These are phyloP conservation scores for Elaeagnus macrophylla DNA, from an alignment of 306 rosid species.

Conservation along the genomic window DNA sequence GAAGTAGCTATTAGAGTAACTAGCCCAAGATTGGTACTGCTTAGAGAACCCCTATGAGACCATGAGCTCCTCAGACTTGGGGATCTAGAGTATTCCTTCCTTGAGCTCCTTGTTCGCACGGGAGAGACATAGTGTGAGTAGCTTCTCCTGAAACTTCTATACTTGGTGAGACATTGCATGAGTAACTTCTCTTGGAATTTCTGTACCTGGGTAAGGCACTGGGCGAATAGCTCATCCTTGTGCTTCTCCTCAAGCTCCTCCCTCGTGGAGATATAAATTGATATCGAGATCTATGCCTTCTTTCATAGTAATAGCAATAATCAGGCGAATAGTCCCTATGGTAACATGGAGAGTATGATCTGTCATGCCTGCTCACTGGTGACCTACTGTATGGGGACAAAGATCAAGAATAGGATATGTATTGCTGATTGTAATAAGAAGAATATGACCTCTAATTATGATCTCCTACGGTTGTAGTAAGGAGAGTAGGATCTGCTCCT, in stretches of 20 bases:
- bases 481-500: slow-evolving; percentile 32
- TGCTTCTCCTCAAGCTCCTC: too few relatives aligned
- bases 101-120: slow-evolving; percentile 12
- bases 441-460: slow-evolving; percentile 12
- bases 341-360: slow-evolving; percentile 41
- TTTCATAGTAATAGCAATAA: slow-evolving; percentile 27
- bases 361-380: slow-evolving; percentile 36
- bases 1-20: slow-evolving; percentile 10
- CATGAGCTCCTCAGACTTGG: slow-evolving; percentile 27
- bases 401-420: slow-evolving; percentile 39
- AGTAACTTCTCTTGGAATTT: too few relatives aligned
- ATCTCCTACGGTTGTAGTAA: not conserved
- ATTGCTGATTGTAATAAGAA: slow-evolving; percentile 2
- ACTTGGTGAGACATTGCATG: slow-evolving; percentile 32
- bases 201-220: too few relatives aligned
- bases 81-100: slow-evolving; percentile 26
- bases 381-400: slow-evolving; percentile 45
- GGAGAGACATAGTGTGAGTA: slow-evolving; percentile 28
- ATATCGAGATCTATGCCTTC: slow-evolving; percentile 25
- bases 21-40: slow-evolving; percentile 3
- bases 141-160: slow-evolving; percentile 31
- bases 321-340: slow-evolving; percentile 28
- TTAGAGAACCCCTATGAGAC: slow-evolving; percentile 14
- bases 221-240: slow-evolving; percentile 33
- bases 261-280: too few relatives aligned